phyloP scores from a whole-genome alignment of 2,329 filamentous ascomycete species.

The Trichoderma cornu-damae region DNA sequence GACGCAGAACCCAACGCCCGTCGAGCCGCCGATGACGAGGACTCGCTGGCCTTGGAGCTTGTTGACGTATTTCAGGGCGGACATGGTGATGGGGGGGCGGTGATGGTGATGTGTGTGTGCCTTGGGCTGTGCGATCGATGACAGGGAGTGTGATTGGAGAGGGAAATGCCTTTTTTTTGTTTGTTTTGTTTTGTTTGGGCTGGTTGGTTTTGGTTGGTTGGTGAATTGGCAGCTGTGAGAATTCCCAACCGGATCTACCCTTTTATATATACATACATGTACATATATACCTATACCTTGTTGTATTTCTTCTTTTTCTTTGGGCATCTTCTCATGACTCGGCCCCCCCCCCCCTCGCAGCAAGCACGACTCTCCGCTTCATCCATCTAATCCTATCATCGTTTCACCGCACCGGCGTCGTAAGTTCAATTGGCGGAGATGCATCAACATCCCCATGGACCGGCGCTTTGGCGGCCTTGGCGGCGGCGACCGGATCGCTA shows the following conservation, averaged over 20 bases:
- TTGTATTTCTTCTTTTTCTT: too few species aligned
- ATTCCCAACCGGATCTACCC: not conserved
- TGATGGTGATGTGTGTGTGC: not conserved
- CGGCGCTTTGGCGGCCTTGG: slow-evolving; percentile 7
- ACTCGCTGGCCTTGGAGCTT: slow-evolving; percentile 38
- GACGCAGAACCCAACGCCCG: slow-evolving; percentile 57
- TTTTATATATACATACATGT: slow-evolving; percentile 13
- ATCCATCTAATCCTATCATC: too few species aligned
- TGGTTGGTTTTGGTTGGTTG: not conserved
- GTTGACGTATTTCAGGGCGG: slow-evolving; percentile 29
- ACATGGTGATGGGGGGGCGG: slow-evolving; percentile 6
- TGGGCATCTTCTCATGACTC: too few species aligned
- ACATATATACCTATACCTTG: too few species aligned
- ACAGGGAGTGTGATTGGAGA: too few species aligned
- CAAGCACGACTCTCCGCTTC: too few species aligned
- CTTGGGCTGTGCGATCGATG: not conserved
- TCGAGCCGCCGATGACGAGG: slow-evolving; percentile 59
- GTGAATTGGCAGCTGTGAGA: not conserved
- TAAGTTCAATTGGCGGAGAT: not conserved
- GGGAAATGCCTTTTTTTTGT: too few species aligned
- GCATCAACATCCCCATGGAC: too few species aligned
- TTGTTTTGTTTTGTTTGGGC: too few species aligned
- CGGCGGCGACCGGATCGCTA: slow-evolving; percentile 10
- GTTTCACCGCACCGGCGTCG: too few species aligned
- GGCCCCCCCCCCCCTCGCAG: too few species aligned